Conservation (phyloP, 2,329 filamentous ascomycete species). For the Blastomyces percursus region DNA sequence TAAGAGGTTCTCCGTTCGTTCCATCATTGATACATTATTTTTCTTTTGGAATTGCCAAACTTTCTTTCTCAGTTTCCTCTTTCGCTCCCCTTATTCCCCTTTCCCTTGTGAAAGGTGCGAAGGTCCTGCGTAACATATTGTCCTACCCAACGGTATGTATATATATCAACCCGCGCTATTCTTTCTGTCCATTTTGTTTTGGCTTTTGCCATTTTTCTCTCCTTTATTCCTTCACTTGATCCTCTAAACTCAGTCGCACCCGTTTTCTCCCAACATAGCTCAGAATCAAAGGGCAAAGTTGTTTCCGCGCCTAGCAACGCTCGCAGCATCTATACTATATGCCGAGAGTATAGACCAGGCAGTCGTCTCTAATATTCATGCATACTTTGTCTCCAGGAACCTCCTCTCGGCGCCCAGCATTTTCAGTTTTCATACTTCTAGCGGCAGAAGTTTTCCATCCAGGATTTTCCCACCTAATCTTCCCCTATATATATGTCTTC, state of each 20-base stretch:
- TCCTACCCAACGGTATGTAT: background rate
- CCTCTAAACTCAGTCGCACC: background rate
- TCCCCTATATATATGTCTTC: too few species aligned
- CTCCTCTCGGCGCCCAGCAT: background rate
- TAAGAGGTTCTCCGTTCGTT: background rate
- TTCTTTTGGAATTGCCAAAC: background rate
- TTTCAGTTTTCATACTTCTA: background rate
- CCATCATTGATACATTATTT: background rate
- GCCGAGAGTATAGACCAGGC: background rate
- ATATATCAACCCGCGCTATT: background rate
- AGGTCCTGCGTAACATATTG: background rate
- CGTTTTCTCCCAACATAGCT: background rate
- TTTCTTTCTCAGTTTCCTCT: too few species aligned
- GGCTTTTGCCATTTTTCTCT: background rate
- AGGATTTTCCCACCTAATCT: too few species aligned
- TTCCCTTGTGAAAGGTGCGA: background rate
- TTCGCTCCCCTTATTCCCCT: too few species aligned
- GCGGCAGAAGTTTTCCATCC: background rate
- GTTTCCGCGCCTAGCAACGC: background rate
- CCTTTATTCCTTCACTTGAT: background rate
- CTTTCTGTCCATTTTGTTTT: background rate
- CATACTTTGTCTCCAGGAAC: background rate
- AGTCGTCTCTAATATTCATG: background rate
- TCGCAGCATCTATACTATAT: background rate
- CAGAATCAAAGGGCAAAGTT: background rate